Evolutionary conservation across 2,329 filamentous ascomycete species (phyloP), one percentile per base, ranked within the genome.

Genomic region (Fusarium bactridioides): DNA sequence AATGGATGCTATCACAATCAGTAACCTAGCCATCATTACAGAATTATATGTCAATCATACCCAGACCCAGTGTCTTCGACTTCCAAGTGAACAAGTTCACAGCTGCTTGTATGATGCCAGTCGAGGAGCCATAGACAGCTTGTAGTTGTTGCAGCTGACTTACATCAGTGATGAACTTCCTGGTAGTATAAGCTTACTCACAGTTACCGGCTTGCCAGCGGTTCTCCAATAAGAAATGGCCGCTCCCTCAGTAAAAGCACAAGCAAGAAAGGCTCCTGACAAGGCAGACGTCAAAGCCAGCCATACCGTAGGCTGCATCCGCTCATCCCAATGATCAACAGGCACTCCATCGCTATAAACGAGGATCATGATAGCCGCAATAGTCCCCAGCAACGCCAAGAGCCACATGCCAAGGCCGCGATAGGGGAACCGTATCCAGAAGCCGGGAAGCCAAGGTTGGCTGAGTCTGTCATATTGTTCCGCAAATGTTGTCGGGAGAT

Each of bases 211-310:
- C 27, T 53, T 69, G 4, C 62, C 67, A 27, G 73, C 73, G 2
- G 73, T 47, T 37, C 73, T 58, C 73, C 73, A 75, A 10, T 73
- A 75, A 3, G 72, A 75, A 13, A 75, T 75, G 1, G 73, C 73
- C 1, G 73, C 73, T 4, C 66, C 73, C 11, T 75, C 73, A 4
- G 70, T 62, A 13, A 75, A 75, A 4, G 73, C 73, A 15, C 51
- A 61, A 7, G 72, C 73, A 53, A 75, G 61, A 27, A 75, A 74
- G 1, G 70, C 73, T 6, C 73, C 73, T 2, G 73, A 56, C 19
- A 75, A 31, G 1, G 73, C 73, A 13, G 73, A 75, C 7, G 73
- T 72, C 67, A 75, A 64, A 3, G 73, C 70, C 2, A 75, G 48
- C 73, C 73, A 75, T 7, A 75, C 73, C 0, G 72, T 75, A 6